phyloP scores from a whole-genome alignment of 106 monocot species.

The Chionographis japonica region DNA sequence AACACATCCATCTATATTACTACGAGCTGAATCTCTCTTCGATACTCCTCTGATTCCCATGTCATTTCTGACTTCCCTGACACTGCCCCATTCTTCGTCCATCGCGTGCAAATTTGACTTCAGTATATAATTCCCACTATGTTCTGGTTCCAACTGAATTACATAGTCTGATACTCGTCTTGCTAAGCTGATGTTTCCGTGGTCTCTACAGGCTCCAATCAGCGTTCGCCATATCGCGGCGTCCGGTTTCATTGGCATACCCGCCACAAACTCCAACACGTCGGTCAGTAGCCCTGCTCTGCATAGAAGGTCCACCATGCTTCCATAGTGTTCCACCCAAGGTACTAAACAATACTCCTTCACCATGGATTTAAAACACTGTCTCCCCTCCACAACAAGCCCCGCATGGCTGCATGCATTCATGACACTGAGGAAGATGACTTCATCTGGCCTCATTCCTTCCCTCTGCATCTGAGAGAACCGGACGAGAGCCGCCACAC shows the following conservation, averaged over 20 bases:
- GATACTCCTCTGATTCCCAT: constrained; percentile 6
- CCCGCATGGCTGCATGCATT: constrained; percentile 27
- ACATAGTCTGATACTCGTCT: constrained; percentile 4
- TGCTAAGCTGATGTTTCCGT: constrained; percentile 15
- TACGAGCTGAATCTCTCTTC: constrained; percentile 1
- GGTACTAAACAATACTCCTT: constrained; percentile 18
- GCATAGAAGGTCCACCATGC: constrained; percentile 31
- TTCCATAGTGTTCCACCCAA: constrained; percentile 30
- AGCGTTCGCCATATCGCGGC: constrained; percentile 22
- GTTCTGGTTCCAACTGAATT: constrained; percentile 21
- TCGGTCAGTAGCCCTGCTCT: constrained; percentile 10
- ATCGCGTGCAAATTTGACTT: constrained; percentile 27
- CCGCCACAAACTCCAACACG: constrained; percentile 18
- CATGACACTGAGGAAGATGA: constrained; percentile 17
- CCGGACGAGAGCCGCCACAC: constrained; percentile 22
- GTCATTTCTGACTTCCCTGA: constrained; percentile 13
- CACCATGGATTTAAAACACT: constrained; percentile 21
- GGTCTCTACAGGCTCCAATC: constrained; percentile 22
- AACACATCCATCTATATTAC: not conserved
- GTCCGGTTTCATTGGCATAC: constrained; percentile 28
- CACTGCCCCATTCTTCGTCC: constrained; percentile 18
- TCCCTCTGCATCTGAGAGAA: constrained; percentile 40
- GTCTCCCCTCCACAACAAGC: constrained; percentile 20
- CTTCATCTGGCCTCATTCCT: constrained; percentile 25
- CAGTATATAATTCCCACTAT: constrained; percentile 27